Evolutionary conservation across 495 filamentous ascomycete species (phyloP).

Genomic region (Thozetella sp.): DNA sequence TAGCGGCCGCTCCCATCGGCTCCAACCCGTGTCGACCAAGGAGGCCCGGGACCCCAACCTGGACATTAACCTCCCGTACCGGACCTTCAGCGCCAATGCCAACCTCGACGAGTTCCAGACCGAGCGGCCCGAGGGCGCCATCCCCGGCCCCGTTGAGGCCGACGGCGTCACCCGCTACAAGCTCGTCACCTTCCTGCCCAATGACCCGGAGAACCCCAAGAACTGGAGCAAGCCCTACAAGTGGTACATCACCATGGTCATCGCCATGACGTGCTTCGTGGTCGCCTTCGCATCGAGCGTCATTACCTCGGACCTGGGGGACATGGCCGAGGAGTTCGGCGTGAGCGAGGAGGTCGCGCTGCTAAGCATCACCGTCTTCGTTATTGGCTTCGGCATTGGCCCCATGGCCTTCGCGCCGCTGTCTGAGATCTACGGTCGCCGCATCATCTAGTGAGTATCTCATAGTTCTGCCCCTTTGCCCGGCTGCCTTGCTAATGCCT

Average conservation of each 20-base stretch:
- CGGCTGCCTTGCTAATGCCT: too few species aligned
- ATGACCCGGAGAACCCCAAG: constrained; percentile 69
- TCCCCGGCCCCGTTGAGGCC: constrained; percentile 58
- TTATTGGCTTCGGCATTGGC: constrained; percentile 78
- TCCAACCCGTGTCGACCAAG: constrained; percentile 6
- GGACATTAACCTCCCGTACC: constrained; percentile 61
- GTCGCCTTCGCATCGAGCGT: constrained; percentile 66
- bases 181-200: constrained; percentile 70
- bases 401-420: constrained; percentile 85
- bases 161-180: constrained; percentile 63
- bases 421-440: constrained; percentile 70
- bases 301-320: constrained; percentile 68
- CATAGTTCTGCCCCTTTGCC: neutral
- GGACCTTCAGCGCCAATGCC: constrained; percentile 60
- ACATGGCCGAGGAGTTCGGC: constrained; percentile 59
- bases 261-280: constrained; percentile 64
- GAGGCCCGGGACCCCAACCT: constrained; percentile 7
- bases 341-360: constrained; percentile 69
- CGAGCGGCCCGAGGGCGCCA: constrained; percentile 61
- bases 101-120: constrained; percentile 65
- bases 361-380: constrained; percentile 71
- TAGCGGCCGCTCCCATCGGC: neutral
- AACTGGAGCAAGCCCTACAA: constrained; percentile 67
- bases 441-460: constrained; percentile 59
- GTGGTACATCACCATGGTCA: constrained; percentile 71